These are phyloP conservation scores for Irpex lacteus DNA, from an alignment of 1,284 basidiomycete species.

Conservation along the genomic window DNA sequence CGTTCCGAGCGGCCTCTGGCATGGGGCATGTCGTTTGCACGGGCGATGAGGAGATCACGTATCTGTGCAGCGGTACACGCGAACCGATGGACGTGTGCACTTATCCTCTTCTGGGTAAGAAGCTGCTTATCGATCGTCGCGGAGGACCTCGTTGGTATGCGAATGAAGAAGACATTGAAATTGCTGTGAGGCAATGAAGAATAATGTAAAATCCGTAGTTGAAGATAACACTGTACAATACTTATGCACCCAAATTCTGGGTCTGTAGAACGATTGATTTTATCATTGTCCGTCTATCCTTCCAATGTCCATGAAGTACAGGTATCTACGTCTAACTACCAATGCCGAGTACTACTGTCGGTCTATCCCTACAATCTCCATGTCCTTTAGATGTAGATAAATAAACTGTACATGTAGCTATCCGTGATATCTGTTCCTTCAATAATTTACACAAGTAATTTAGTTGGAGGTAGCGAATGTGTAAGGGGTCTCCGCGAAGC, in stretches of 20 bases:
- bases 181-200: background rate
- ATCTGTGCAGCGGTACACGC: conserved; percentile 25
- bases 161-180: background rate
- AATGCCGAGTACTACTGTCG: background rate
- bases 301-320: background rate
- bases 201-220: background rate
- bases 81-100: conserved; percentile 21
- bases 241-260: background rate
- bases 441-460: background rate
- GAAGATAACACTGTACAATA: background rate
- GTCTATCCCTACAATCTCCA: background rate
- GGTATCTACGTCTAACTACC: background rate
- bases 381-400: background rate
- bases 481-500: conserved; percentile 32
- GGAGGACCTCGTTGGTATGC: conserved; percentile 1
- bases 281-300: background rate
- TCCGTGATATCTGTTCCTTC: background rate
- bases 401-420: too few relatives aligned
- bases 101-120: conserved; percentile 20
- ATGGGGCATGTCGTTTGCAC: conserved; percentile 20
- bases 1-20: conserved; percentile 21
- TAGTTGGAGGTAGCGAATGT: conserved; percentile 10
- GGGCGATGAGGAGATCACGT: conserved; percentile 22
- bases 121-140: conserved; percentile 13
- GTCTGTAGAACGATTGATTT: background rate